A percentile compares a stretch with the other conserved stretches of the same genome.
Conservation (phyloP, 306 rosid genomes). For the Rubus idaeus region DNA sequence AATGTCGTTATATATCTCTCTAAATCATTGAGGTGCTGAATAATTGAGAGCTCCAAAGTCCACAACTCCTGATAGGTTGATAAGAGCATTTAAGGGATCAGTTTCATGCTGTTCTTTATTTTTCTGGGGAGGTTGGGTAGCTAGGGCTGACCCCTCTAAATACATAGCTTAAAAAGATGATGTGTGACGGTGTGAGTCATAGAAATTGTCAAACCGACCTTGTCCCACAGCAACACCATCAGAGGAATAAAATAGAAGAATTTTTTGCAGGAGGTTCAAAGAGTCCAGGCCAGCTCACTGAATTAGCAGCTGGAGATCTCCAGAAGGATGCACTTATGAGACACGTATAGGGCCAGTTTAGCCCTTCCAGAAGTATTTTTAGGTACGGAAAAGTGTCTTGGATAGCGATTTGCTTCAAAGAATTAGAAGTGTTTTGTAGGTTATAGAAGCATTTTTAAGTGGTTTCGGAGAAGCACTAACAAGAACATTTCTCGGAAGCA, state of each 20-base stretch:
- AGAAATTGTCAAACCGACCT: constrained; percentile 62
- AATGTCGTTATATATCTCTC: constrained; percentile 29
- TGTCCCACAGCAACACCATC: constrained; percentile 25
- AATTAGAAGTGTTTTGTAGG: not conserved
- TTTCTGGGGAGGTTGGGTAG: constrained; percentile 11
- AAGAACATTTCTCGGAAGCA: not conserved
- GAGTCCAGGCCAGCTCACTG: constrained; percentile 39
- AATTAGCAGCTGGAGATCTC: not conserved
- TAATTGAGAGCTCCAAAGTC: constrained; percentile 27
- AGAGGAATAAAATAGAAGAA: constrained; percentile 15
- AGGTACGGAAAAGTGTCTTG: not conserved
- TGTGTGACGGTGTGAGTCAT: not conserved
- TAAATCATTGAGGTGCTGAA: constrained; percentile 20
- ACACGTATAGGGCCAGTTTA: constrained; percentile 23
- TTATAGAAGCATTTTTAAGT: not conserved
- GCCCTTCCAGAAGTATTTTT: not conserved
- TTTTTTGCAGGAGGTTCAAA: constrained; percentile 3
- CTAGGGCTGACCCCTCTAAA: not conserved
- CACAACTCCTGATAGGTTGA: not conserved
- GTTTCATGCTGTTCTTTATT: not conserved
- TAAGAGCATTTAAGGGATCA: not conserved
- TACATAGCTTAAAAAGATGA: not conserved
- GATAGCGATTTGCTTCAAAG: not conserved
- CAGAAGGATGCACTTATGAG: constrained; percentile 23
- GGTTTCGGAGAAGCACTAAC: not conserved